Base-by-base conservation (phyloP, 441 rosid species). In the Croton laevigatus region DNA sequence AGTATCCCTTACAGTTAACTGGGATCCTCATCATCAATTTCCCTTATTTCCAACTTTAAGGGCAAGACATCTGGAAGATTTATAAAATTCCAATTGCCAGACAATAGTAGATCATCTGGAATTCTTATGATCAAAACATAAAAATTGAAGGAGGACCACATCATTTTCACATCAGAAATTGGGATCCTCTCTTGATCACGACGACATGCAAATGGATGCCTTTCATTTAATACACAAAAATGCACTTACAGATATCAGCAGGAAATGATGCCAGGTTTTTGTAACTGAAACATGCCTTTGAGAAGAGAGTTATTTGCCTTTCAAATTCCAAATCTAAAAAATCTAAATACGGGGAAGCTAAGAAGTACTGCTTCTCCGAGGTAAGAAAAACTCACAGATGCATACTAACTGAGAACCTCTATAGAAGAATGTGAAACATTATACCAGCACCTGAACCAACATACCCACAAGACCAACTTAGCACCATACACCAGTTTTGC, bases 381-480 rank as follows among this genome's bases (percentile, higher is more conserved):
- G 75, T 76, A 37, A 81, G 87, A 68, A 84, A 80, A 80, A 85
- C 87, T 85, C 89, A 83, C 88, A 85, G 86, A 84, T 77, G 80
- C 71, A 76, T 54, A 82, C 79, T 82, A 82, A 83, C 83, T 77
- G 85, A 77, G 86, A 81, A 79, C 76, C 88, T 75, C 82, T 79
- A 82, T 69, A 81, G 87, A 78, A 78, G 87, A 79, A 83, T 82
- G 76, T 77, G 85, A 78, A 78, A 85, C 84, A 85, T 80, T 80
- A 83, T 76, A 81, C 80, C 89, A 81, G 84, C 88, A 82, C 89
- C 86, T 81, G 91, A 87, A 80, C 82, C 81, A 86, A 83, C 87
- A 87, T 81, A 83, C 84, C 68, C 77, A 82, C 72, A 81, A 81
- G 77, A 78, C 82, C 79, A 75, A 62, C 80, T 84, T 40, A 48